Conservation (phyloP, 345 rosid genomes). For the Physaria fendleri region DNA sequence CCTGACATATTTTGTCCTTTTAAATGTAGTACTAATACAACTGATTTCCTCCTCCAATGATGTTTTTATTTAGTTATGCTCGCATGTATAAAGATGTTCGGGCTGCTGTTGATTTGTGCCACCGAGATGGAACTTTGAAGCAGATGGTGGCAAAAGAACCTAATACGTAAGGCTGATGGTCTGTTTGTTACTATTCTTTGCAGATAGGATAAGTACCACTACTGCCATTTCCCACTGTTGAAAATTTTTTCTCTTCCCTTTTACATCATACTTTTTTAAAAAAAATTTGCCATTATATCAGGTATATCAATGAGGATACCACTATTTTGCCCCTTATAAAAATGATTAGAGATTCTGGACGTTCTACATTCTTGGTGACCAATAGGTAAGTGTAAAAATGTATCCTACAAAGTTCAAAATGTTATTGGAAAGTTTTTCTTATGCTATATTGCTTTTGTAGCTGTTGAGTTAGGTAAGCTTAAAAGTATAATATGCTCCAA, state of each 20-base stretch:
- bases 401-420: not conserved
- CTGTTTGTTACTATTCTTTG: not conserved
- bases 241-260: not conserved
- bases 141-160: constrained; percentile 96
- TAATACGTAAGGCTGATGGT: constrained; percentile 31
- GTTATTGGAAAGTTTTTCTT: not conserved
- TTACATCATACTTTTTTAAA: not conserved
- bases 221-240: not conserved
- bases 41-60: not conserved
- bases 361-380: constrained; percentile 94
- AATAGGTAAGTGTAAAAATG: constrained; percentile 49
- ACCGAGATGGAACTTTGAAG: constrained; percentile 96
- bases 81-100: constrained; percentile 89
- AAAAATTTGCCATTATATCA: constrained; percentile 18
- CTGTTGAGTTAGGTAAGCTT: not conserved
- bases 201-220: not conserved
- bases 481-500: not conserved
- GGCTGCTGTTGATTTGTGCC: constrained; percentile 97
- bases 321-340: constrained; percentile 74
- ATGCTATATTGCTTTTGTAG: not conserved
- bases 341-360: constrained; percentile 91
- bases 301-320: constrained; percentile 82
- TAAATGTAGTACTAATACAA: no score
- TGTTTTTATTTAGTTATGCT: constrained; percentile 51
- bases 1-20: no score